Base-by-base conservation (phyloP, 1,139 yeast genomes). In the Geotrichum fermentans region DNA sequence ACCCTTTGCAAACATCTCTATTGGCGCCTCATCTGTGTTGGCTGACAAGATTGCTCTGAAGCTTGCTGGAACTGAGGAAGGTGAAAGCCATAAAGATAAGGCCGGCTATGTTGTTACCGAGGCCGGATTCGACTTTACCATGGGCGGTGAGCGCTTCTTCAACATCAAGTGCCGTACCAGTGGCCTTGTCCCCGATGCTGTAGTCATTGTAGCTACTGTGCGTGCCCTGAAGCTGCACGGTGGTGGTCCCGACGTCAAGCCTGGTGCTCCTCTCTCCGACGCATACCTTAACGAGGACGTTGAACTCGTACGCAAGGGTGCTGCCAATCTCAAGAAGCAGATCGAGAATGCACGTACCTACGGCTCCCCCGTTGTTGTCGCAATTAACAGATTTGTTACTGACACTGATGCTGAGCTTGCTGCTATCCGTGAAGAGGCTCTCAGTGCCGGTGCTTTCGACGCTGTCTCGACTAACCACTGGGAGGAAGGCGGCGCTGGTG, bases 81-180 rank as follows among this genome's bases (percentile, higher is more conserved):
- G 75, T 63, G 69, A 73, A 51, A 71, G 71, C 43, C 77, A 74
- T 53, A 77, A 74, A 57, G 78, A 79, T 62, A 79, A 81, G 63
- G 80, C 83, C 61, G 97, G 97, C 56, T 90, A 83, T 65, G 97
- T 89, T 52, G 89, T 90, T 52, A 90, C 97, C 46, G 97, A 92
- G 70, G 98, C 97, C 33, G 98, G 97, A 53, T 92, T 92, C 73
- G 98, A 92, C 69, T 90, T 92, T 76, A 92, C 97, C 51, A 92
- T 92, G 97, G 98, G 98, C 65, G 97, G 97, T 66, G 98, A 92
- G 73, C 79, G 97, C 67, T 92, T 92, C 73, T 79, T 90, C 70
- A 90, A 92, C 74, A 92, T 92, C 73, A 92, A 92, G 73, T 89
- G 97, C 71, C 82, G 98, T 66, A 78, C 95, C 32, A 82, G 95